Conservation (phyloP, 768 basidiomycete species). For the Cubamyces sp. region DNA sequence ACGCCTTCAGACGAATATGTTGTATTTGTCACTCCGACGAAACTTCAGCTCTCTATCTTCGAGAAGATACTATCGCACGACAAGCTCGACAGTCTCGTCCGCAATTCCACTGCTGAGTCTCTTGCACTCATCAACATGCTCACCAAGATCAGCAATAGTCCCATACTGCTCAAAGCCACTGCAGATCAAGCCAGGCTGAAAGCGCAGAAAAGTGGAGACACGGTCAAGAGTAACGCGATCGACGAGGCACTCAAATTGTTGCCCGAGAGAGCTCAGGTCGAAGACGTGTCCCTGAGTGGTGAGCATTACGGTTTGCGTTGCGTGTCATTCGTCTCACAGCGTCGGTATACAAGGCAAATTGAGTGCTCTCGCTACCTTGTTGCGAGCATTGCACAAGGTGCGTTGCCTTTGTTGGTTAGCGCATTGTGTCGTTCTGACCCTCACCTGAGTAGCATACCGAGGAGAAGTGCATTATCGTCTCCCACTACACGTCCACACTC, state of each 20-base stretch:
- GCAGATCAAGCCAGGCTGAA: slow-evolving; percentile 61
- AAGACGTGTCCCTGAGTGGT: slow-evolving; percentile 86
- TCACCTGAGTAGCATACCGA: slow-evolving; percentile 58
- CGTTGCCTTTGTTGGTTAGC: background rate
- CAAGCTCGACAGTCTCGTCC: slow-evolving; percentile 67
- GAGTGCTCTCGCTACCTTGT: slow-evolving; percentile 63
- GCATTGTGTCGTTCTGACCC: background rate
- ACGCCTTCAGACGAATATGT: slow-evolving; percentile 84
- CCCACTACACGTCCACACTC: slow-evolving; percentile 95
- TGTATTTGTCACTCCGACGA: slow-evolving; percentile 91
- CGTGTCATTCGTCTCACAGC: background rate
- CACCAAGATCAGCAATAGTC: slow-evolving; percentile 93
- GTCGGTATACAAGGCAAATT: slow-evolving; percentile 64
- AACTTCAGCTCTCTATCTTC: slow-evolving; percentile 82
- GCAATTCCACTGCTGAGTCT: slow-evolving; percentile 75
- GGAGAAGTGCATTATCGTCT: slow-evolving; percentile 95
- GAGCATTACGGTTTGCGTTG: slow-evolving; percentile 21
- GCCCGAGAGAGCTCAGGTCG: slow-evolving; percentile 60
- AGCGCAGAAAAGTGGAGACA: slow-evolving; percentile 38
- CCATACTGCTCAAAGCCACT: slow-evolving; percentile 82
- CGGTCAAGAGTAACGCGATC: slow-evolving; percentile 52
- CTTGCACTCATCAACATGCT: slow-evolving; percentile 79
- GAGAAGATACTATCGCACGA: slow-evolving; percentile 72
- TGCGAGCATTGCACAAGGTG: slow-evolving; percentile 64
- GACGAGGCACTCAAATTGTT: slow-evolving; percentile 64